Conservation (phyloP, 805 yeast species). For the Wickerhamomyces sydowiorum region DNA sequence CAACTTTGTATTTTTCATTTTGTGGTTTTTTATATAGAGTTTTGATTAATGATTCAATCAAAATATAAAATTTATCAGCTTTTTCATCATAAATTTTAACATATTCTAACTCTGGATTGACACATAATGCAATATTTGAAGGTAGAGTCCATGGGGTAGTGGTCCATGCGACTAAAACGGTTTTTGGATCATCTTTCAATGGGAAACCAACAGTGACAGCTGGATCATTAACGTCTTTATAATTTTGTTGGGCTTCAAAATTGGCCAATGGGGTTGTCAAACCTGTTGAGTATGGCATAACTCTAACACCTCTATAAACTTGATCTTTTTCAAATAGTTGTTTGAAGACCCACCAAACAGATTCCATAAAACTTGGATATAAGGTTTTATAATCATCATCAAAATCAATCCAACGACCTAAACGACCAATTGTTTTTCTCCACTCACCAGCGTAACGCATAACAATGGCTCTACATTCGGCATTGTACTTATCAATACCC, state of each 20-base stretch:
- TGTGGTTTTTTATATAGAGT: conserved; percentile 93
- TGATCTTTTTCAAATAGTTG: conserved; percentile 78
- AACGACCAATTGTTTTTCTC: conserved; percentile 87
- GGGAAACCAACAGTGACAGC: conserved; percentile 92
- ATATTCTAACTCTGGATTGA: conserved; percentile 85
- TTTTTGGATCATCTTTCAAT: conserved; percentile 70
- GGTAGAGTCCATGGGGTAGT: conserved; percentile 99
- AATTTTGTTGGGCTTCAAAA: conserved; percentile 97
- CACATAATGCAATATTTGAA: conserved; percentile 87
- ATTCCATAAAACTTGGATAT: conserved; percentile 95
- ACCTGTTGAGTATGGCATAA: conserved; percentile 99
- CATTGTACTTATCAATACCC: conserved; percentile 93
- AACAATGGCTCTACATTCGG: conserved; percentile 92
- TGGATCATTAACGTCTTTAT: conserved; percentile 96
- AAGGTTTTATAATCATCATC: conserved; percentile 97
- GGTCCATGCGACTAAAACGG: conserved; percentile 94
- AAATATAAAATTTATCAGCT: conserved; percentile 70
- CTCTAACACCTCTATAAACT: conserved; percentile 93
- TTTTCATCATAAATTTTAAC: conserved; percentile 90
- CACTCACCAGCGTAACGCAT: conserved; percentile 96
- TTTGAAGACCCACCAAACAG: conserved; percentile 98
- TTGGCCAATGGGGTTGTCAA: conserved; percentile 94
- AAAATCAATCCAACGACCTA: conserved; percentile 99
- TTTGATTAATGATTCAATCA: conserved; percentile 77
- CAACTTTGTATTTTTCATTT: conserved; percentile 77